Conservation (phyloP, 345 rosid species). For the Bruguiera gymnorhiza region DNA sequence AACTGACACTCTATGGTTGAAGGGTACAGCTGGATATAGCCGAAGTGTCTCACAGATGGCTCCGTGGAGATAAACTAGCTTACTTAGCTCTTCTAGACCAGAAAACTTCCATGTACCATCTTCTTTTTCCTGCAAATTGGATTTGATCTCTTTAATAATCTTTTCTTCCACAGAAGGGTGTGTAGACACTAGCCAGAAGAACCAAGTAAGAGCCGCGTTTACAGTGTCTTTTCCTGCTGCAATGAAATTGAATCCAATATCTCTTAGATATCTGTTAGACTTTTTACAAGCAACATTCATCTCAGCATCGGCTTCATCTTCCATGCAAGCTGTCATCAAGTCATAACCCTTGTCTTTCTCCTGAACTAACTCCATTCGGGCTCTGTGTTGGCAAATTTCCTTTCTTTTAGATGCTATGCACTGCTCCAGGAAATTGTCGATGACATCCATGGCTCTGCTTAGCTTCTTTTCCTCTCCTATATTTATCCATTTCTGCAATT, state of each 20-base stretch:
- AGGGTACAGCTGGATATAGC: conserved; percentile 24
- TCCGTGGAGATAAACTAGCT: conserved; percentile 27
- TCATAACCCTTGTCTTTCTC: conserved; percentile 19
- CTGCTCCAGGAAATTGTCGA: conserved; percentile 16
- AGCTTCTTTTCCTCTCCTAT: conserved; percentile 28
- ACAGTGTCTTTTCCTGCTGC: conserved; percentile 43
- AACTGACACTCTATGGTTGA: conserved; percentile 15
- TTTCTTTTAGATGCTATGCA: conserved; percentile 15
- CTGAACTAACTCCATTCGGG: not conserved
- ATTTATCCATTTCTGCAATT: conserved; percentile 23
- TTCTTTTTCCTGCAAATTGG: conserved; percentile 6
- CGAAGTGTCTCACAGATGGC: conserved; percentile 25
- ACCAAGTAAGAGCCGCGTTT: conserved; percentile 35
- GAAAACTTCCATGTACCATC: not conserved
- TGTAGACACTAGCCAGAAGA: conserved; percentile 37
- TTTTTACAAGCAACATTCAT: not conserved
- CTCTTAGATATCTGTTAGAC: conserved; percentile 26
- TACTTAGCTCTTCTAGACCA: not conserved
- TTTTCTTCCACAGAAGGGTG: conserved; percentile 31
- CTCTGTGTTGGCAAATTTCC: not conserved
- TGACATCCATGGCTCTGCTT: conserved; percentile 1
- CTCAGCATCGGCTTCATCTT: conserved; percentile 4
- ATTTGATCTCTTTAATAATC: conserved; percentile 24
- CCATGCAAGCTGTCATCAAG: conserved; percentile 22
- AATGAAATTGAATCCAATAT: conserved; percentile 22